Conservation (phyloP, 805 yeast species). For the Suhomyces canberraensis region DNA sequence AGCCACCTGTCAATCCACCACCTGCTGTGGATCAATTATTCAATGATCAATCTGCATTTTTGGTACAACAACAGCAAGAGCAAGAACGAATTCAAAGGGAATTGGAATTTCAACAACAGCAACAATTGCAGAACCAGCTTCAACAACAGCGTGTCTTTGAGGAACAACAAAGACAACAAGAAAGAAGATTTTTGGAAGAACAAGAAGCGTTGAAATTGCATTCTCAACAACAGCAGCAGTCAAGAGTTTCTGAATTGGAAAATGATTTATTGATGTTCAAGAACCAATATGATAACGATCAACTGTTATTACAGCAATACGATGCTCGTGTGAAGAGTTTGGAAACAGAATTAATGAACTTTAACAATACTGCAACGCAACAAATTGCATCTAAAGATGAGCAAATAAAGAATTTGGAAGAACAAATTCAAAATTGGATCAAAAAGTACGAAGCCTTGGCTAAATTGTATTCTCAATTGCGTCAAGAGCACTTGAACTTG, state of each 20-base stretch:
- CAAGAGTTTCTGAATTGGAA: constrained; percentile 76
- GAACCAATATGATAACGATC: constrained; percentile 85
- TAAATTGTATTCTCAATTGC: constrained; percentile 81
- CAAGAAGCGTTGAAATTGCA: constrained; percentile 64
- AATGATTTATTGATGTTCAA: constrained; percentile 71
- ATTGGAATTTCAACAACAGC: constrained; percentile 59
- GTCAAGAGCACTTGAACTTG: constrained; percentile 85
- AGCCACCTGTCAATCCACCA: constrained; percentile 35
- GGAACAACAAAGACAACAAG: constrained; percentile 70
- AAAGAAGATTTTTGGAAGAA: constrained; percentile 64
- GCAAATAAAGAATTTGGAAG: constrained; percentile 61
- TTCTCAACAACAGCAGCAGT: constrained; percentile 66
- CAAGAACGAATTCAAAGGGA: constrained; percentile 60
- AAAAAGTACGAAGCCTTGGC: constrained; percentile 87
- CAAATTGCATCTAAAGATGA: constrained; percentile 78
- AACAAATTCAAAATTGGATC: constrained; percentile 76
- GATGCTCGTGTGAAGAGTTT: constrained; percentile 79
- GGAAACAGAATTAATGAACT: constrained; percentile 64
- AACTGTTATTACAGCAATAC: constrained; percentile 77
- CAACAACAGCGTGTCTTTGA: constrained; percentile 74
- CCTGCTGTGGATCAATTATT: constrained; percentile 36
- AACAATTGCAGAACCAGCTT: constrained; percentile 63
- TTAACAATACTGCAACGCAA: constrained; percentile 63
- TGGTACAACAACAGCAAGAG: constrained; percentile 50
- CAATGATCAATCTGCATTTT: constrained; percentile 49